Conservation (phyloP, 495 filamentous ascomycete genomes). For the Penicillium alfredii region DNA sequence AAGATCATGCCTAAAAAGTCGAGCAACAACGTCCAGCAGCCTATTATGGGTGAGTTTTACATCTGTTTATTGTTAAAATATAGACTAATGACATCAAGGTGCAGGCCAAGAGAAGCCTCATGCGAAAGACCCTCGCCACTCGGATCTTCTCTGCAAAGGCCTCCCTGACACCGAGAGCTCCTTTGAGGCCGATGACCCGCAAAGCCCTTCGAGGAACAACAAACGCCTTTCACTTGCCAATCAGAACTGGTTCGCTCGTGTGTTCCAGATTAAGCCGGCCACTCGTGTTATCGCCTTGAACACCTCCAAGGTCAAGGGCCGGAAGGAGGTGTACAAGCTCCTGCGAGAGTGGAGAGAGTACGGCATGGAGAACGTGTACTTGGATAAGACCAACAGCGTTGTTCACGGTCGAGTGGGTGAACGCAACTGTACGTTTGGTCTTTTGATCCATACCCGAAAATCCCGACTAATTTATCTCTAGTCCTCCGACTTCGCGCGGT, state of each 20-base stretch:
- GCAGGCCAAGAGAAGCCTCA: slow-evolving; percentile 1
- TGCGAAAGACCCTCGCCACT: slow-evolving; percentile 8
- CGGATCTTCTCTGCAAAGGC: slow-evolving; percentile 12
- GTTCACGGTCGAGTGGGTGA: slow-evolving; percentile 70
- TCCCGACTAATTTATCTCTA: slow-evolving; percentile 28
- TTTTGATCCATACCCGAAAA: slow-evolving; percentile 1
- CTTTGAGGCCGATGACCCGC: slow-evolving; percentile 9
- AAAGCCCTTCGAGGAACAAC: slow-evolving; percentile 6
- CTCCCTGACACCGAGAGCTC: slow-evolving; percentile 13
- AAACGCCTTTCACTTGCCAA: slow-evolving; percentile 22
- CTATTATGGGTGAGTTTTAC: slow-evolving; percentile 18
- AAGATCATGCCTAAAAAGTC: slow-evolving; percentile 31
- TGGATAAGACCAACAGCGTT: slow-evolving; percentile 66
- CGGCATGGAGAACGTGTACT: slow-evolving; percentile 68
- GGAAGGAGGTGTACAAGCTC: slow-evolving; percentile 66
- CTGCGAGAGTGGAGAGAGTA: slow-evolving; percentile 74
- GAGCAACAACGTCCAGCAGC: slow-evolving; percentile 15
- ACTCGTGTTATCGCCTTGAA: slow-evolving; percentile 66
- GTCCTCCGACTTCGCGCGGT: slow-evolving; percentile 72
- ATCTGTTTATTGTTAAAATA: no score
- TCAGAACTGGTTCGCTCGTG: slow-evolving; percentile 77
- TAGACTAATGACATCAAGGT: no score
- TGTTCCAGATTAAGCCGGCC: slow-evolving; percentile 85
- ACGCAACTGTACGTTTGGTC: slow-evolving; percentile 63
- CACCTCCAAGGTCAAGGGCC: slow-evolving; percentile 58